phyloP scores from a whole-genome alignment of 192 early-diverging fungal genomes.

The Entrophospora sp. region DNA sequence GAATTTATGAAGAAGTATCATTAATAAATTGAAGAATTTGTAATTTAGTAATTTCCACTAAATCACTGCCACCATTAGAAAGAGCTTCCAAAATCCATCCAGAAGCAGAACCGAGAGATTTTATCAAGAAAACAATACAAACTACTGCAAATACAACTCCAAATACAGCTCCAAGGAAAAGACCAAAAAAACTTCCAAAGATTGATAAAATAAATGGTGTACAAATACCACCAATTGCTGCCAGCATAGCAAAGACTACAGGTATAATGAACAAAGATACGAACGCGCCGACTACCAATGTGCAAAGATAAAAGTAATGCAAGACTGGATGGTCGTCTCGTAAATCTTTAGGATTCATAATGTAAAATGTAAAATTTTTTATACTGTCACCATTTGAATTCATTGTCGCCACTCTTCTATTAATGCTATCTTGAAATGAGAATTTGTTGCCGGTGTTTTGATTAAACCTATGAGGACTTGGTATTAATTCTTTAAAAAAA shows the following conservation, averaged over 20 bases:
- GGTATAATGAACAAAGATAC: slow-evolving; percentile 14
- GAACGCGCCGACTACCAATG: slow-evolving; percentile 6
- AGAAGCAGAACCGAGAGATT: neutral
- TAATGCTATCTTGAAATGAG: too few species aligned
- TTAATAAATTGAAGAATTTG: too few species aligned
- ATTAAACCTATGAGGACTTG: too few species aligned
- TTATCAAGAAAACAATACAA: slow-evolving; percentile 13
- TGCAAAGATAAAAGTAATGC: slow-evolving; percentile 14
- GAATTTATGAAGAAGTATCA: too few species aligned
- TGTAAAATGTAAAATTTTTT: too few species aligned
- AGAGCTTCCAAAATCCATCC: slow-evolving; percentile 17
- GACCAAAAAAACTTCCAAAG: neutral
- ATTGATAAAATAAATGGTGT: slow-evolving; percentile 9
- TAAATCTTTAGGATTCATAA: neutral
- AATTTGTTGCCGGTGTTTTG: too few species aligned
- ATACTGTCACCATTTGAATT: too few species aligned
- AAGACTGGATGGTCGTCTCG: slow-evolving; percentile 12
- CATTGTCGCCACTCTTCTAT: too few species aligned
- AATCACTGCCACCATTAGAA: slow-evolving; percentile 12
- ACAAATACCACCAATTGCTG: slow-evolving; percentile 14
- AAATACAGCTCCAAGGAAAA: neutral
- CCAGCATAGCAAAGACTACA: slow-evolving; percentile 18
- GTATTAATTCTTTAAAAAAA: too few species aligned
- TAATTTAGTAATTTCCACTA: neutral
- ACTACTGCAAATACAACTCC: slow-evolving; percentile 11